Base-by-base conservation (phyloP, 1,284 basidiomycete species). In the Malassezia dermatis region DNA sequence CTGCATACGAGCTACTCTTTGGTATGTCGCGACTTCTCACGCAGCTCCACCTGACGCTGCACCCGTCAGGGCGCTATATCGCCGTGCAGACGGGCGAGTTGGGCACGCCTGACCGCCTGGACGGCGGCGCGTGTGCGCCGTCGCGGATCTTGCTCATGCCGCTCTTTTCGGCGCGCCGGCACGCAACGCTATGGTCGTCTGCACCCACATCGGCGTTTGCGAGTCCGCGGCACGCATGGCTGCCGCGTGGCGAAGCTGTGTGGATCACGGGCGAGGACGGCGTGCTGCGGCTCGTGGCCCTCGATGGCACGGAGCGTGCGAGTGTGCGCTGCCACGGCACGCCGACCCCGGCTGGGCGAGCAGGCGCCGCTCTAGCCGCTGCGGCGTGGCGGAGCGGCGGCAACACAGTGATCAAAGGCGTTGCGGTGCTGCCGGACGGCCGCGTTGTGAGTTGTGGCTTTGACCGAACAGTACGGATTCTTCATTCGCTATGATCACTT, bases 241-340 rank as follows among this genome's bases (percentile, higher is more conserved):
- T 65, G 12, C 49, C 59, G 0, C 55, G 53, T 1, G 66, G 69
- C 1, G 48, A 57, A 8, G 67, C 28, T 0, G 63, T 59, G n/a
- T 71, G 68, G 69, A 34, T 70, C 28, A 63, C 63, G 19, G 57
- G 60, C 28, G 67, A 73, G 26, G 69, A 73, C 12, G 70, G 70
- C 2, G 35, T 63, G n/a, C 27, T 70, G 39, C 45, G 67, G 3
- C 47, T 67, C 24, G 59, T 71, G 5, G 65, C 66, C 43, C 21
- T 69, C 19, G 45, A 51, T 28, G 64, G 65, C 7, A 56, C 52
- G 35, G 54, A 61, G n/a, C 51, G 61, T 12, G 66, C 63, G 12
- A 30, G 43, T 17, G 59, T 69, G 23, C 45, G 51, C 13, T 50
- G 54, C 8, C 68, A 71, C 37, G 67, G 67, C 15, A 21, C 31